Evolutionary conservation across 164 flowering plant genomes (phyloP), one percentile per base, ranked within the genome.

Genomic region (Vitis labrusca): DNA sequence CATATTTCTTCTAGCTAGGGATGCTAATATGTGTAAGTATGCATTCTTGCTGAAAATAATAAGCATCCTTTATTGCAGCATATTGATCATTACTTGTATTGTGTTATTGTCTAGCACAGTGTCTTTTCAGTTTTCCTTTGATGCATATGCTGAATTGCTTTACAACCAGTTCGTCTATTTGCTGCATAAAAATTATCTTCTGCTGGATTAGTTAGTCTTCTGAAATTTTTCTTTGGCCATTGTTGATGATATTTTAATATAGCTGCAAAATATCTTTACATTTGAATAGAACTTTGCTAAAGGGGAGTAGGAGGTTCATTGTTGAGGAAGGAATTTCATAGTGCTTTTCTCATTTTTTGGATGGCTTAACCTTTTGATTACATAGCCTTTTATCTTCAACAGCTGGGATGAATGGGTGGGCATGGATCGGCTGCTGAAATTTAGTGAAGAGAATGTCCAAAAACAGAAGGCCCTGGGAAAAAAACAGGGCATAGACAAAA

Each of bases 401-500:
- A 92, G 98, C 57, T 92, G 94, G 94, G 93, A 91, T 77, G 98
- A 91, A 74, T 92, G 98, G 98, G 83, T 89, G 19, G 80, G 73
- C 13, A 11, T 56, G 63, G 88, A 87, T 62, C 87, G 88, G 29
- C 70, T 92, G 71, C 51, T 88, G 88, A 86, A 88, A 76, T 29
- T 63, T 60, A 86, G 72, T 19, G 84, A 85, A n/a, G 94, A 84
- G 79, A 88, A 89, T 74, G 47, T 81, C 37, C 73, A 57, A 67
- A 82, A 80, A 75, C 85, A 81, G 78, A 56, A 75, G 64, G 79
- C 59, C 30, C 77, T 77, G 6, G 58, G 67, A 6, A 73, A 78
- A 66, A 78, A 79, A 53, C 73, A 67, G 51, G 74, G 73, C 16
- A 44, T 49, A 19, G 89, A 85, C 19, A 87, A 81, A 69, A 82